Base-by-base conservation (phyloP, 106 monocot species). In the Allium sativum region DNA sequence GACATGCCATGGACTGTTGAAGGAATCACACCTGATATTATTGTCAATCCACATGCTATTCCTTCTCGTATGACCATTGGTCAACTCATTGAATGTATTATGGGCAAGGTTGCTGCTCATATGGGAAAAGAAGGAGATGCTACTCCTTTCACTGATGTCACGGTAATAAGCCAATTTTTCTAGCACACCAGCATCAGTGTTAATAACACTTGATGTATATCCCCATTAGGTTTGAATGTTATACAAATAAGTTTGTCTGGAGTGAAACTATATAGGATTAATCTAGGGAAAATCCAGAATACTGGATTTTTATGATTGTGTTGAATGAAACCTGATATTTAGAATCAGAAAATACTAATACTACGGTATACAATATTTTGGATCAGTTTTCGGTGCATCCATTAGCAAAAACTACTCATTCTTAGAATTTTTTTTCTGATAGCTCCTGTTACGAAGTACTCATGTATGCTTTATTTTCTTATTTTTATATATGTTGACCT, bases 1-100 rank as follows among this genome's bases (percentile, higher is more conserved):
- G 96, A 98, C 62, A 98, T 98, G 96, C 96, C 96, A 14, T 98
- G 96, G 96, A 98, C 96, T 14, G 88, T 98, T n/a, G 96, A 98
- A 82, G 96, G 96, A 79, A 98, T 98, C 65, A 98, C 96, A 42
- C 96, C 96, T 56, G 96, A 96, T 61, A 96, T 96, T 74, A 96
- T 96, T 58, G 96, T 96, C 61, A 96, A 96, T 56, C 96, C 96
- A 47, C 96, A 96, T 80, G 96, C 96, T 58, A 96, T 96, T 74
- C 96, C 96, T 31, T 96, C 96, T 63, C 90, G 96, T 41, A 96
- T 96, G 96, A 96, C 96, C n/a, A 98, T 98, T 48, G 96, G 96
- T 50, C 96, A 98, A 57, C 96, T 98, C 54, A 98, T 98, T 70
- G 96, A 98, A 68, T 98, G 96, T 52, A 98, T 98, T 44, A 98